A percentile compares a stretch with the other conserved stretches of the same genome.
phyloP scores from a whole-genome alignment of 2,329 filamentous ascomycete species.

The Nothophoma quercina region DNA sequence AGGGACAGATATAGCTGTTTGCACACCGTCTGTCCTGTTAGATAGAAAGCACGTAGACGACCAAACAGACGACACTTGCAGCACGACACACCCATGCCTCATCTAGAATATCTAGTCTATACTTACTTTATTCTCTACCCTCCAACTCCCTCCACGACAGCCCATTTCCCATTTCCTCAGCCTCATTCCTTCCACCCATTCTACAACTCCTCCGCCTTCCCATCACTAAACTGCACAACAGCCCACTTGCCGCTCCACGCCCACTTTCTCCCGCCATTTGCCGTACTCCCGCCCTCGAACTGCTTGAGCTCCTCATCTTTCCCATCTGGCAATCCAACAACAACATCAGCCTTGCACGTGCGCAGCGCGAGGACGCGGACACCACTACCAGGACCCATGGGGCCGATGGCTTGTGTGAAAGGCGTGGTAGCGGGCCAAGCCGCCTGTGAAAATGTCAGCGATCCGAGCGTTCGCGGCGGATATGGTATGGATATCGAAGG shows the following conservation, averaged over 20 bases:
- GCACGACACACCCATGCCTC: too few species aligned
- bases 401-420: slow-evolving; percentile 84
- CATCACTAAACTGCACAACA: slow-evolving; percentile 84
- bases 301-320: slow-evolving; percentile 81
- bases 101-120: too few species aligned
- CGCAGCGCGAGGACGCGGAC: slow-evolving; percentile 85
- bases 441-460: too few species aligned
- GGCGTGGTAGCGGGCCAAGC: slow-evolving; percentile 87
- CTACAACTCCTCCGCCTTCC: slow-evolving; percentile 61
- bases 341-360: slow-evolving; percentile 96
- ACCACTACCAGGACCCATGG: slow-evolving; percentile 80
- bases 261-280: slow-evolving; percentile 78
- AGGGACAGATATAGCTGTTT: too few species aligned
- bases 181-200: too few species aligned
- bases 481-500: background rate
- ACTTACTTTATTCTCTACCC: too few species aligned
- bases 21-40: too few species aligned
- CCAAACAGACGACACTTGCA: too few species aligned
- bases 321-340: slow-evolving; percentile 83
- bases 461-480: too few species aligned
- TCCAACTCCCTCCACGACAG: too few species aligned
- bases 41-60: too few species aligned
- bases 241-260: slow-evolving; percentile 97
- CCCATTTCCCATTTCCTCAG: too few species aligned
- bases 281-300: slow-evolving; percentile 73